phyloP scores from a whole-genome alignment of 306 rosid species.

The Gleditsia sinensis region DNA sequence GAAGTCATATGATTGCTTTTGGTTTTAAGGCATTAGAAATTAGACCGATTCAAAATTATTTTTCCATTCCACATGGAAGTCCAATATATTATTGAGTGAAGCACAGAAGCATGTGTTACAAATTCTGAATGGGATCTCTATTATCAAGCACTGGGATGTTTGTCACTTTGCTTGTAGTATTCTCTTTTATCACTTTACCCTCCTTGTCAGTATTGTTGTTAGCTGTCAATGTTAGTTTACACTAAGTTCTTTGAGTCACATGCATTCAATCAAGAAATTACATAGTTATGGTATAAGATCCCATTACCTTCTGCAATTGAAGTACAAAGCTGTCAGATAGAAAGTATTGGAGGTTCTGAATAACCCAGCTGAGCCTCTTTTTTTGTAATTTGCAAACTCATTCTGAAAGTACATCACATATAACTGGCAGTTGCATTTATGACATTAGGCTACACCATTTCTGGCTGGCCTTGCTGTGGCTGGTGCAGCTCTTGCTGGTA shows the following conservation, averaged over 20 bases:
- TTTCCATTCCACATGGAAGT: neutral
- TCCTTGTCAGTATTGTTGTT: neutral
- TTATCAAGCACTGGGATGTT: neutral
- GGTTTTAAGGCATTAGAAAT: no score
- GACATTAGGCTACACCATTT: conserved; percentile 68
- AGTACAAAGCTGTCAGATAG: neutral
- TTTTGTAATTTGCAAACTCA: neutral
- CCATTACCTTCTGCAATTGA: neutral
- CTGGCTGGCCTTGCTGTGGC: conserved; percentile 77
- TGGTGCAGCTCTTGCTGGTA: conserved; percentile 71
- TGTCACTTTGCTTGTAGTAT: neutral
- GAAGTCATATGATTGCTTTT: no score
- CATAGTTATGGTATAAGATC: neutral
- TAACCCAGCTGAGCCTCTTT: neutral
- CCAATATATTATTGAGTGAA: neutral
- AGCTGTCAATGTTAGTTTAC: neutral
- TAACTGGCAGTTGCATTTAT: neutral
- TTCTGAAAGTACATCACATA: neutral
- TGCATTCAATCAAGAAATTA: neutral
- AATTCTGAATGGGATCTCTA: neutral
- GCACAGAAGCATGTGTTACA: neutral
- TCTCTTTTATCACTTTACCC: neutral
- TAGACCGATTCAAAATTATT: neutral
- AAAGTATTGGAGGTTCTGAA: neutral
- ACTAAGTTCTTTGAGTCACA: neutral